These are phyloP conservation scores for Fragaria vesca DNA, from an alignment of 306 rosid species.

Conservation along the genomic window DNA sequence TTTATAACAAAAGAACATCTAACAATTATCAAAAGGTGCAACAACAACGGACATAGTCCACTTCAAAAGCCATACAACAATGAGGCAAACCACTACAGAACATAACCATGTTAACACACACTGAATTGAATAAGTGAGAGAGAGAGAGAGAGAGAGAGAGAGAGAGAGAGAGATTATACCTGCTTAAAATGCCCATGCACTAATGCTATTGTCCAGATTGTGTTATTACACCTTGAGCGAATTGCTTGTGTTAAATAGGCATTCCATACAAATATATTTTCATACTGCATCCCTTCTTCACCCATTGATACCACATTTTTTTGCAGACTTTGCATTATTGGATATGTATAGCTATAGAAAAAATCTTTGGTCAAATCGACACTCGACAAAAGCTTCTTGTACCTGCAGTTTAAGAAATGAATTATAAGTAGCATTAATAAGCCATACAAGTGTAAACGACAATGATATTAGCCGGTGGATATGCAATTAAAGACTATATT, in stretches of 20 bases:
- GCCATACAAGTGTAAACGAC: background rate
- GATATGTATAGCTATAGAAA: conserved; percentile 93
- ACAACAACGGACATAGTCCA: background rate
- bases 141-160: background rate
- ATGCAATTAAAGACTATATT: background rate
- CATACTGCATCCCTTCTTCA: conserved; percentile 70
- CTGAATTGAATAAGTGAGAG: background rate
- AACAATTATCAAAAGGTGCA: background rate
- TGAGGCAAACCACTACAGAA: background rate
- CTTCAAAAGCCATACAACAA: background rate
- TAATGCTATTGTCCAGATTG: conserved; percentile 90
- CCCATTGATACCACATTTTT: conserved; percentile 53
- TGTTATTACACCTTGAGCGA: conserved; percentile 84
- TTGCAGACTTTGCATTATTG: conserved; percentile 95
- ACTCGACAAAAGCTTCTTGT: conserved; percentile 85
- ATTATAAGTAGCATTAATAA: background rate
- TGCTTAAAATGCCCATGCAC: conserved; percentile 97
- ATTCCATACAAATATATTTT: conserved; percentile 95
- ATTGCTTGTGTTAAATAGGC: conserved; percentile 79
- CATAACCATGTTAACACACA: background rate
- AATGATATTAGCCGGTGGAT: background rate
- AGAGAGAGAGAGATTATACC: conserved; percentile 37
- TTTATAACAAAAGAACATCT: background rate
- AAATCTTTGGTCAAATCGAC: conserved; percentile 94
- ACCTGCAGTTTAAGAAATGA: conserved; percentile 45